A percentile compares a stretch with the other conserved stretches of the same genome.
These are phyloP conservation scores for Boechera divaricarpa DNA, from an alignment of 345 rosid species.

Conservation along the genomic window DNA sequence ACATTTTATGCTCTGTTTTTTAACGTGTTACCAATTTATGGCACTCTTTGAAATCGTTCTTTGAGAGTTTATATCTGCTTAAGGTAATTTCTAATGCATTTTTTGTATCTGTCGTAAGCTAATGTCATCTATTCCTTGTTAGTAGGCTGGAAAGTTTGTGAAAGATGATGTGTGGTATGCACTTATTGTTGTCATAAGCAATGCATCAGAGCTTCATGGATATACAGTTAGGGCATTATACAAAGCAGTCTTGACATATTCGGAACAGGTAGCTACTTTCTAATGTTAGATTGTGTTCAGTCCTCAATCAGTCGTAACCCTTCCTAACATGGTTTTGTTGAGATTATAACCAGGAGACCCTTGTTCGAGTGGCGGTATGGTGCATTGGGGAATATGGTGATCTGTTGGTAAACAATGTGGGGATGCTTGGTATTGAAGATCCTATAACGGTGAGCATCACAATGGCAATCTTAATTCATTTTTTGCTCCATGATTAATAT, in stretches of 20 bases:
- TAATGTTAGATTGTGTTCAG: conserved; percentile 27
- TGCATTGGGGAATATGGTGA: conserved; percentile 99
- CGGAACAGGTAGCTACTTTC: conserved; percentile 74
- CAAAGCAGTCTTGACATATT: conserved; percentile 72
- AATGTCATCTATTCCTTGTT: conserved; percentile 50
- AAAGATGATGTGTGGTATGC: conserved; percentile 99
- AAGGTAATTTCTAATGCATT: conserved; percentile 17
- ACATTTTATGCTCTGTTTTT: conserved; percentile 30
- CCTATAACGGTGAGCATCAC: conserved; percentile 77
- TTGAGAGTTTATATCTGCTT: conserved; percentile 26
- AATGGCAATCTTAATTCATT: conserved; percentile 15
- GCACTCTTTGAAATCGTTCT: conserved; percentile 12
- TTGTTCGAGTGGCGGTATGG: conserved; percentile 97
- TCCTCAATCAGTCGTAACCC: conserved; percentile 22
- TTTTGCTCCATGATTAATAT: conserved; percentile 16
- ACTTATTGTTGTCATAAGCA: conserved; percentile 91
- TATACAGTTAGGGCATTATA: conserved; percentile 87
- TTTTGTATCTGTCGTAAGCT: conserved; percentile 36
- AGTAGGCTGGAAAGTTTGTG: conserved; percentile 98
- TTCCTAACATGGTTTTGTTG: conserved; percentile 35
- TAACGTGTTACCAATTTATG: conserved; percentile 13
- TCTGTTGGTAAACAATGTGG: conserved; percentile 82
- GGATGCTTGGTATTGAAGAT: conserved; percentile 89
- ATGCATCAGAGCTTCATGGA: conserved; percentile 96
- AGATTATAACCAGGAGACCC: conserved; percentile 70